Evolutionary conservation across 768 basidiomycete species (phyloP), one percentile per base, ranked within the genome.

Genomic region (Lyophyllum shimeji): DNA sequence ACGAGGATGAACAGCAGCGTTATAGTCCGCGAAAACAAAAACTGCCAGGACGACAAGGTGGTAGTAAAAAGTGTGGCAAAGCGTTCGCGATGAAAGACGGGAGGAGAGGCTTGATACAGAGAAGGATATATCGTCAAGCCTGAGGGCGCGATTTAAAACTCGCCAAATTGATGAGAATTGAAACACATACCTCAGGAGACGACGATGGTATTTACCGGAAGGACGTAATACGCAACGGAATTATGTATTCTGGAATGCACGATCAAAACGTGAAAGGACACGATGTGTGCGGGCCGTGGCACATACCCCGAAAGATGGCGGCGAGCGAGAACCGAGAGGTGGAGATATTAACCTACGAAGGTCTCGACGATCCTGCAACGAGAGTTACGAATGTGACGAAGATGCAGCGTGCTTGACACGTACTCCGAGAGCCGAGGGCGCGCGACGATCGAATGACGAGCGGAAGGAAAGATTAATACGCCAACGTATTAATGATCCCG

Each of bases 401-500:
- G 15, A n/a, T 4, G n/a, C 7, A n/a, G 39, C n/a, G 39, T 40
- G 39, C 15, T 40, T 18, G 3, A 18, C 17, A 55, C 57, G 25
- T 50, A 58, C 57, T 52, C 34, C 31, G 50, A 58, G 37, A 47
- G 43, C 34, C 31, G 50, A 58, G 37, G 43, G 34, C 58, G n/a
- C 25, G 37, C 46, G 39, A 40, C n/a, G 2, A 40, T 13, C 39
- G 39, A 18, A 40, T 15, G 9, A n/a, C 39, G 39, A 40, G 23
- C 52, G 37, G 17, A 40, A 37, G 34, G 34, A 42, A 45, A 46
- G 55, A 42, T 47, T 54, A 48, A 57, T 58, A 42, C 60, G 46
- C 50, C 24, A 52, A 47, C 46, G 56, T 58, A 54, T 58, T 54
- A 57, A 55, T 51, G 46, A 40, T 53, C 43, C 59, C 52, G 24